A percentile compares a stretch with the other conserved stretches of the same genome.
Conservation (phyloP, 441 rosid genomes). For the Populus hybrid region DNA sequence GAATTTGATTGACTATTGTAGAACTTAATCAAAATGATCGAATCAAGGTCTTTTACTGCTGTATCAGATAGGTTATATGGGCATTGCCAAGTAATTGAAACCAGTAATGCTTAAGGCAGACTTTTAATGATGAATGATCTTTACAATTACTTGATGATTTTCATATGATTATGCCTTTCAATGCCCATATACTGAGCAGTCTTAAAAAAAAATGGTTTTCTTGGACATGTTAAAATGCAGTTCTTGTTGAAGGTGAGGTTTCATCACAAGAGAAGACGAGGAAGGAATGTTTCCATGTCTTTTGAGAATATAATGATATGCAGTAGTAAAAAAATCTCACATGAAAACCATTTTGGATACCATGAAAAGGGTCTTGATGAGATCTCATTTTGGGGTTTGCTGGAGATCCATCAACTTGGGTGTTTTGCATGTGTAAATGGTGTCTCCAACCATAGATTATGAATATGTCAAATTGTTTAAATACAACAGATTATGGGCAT, state of each 20-base stretch:
- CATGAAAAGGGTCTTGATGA: neutral
- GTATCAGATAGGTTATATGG: neutral
- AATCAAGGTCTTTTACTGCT: neutral
- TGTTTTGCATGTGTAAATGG: neutral
- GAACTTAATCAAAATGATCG: neutral
- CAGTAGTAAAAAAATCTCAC: neutral
- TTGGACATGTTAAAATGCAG: slow-evolving; percentile 85
- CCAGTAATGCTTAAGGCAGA: neutral
- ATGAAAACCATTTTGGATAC: slow-evolving; percentile 7
- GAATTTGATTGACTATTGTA: neutral
- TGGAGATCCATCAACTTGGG: slow-evolving; percentile 35
- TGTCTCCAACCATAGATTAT: too few relatives aligned
- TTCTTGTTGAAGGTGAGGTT: slow-evolving; percentile 92
- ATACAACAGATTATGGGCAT: neutral
- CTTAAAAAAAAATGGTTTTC: slow-evolving; percentile 16
- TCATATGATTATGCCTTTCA: neutral
- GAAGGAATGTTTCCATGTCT: neutral
- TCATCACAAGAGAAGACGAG: slow-evolving; percentile 70
- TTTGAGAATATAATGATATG: neutral
- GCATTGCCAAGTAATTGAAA: neutral
- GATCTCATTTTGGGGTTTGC: slow-evolving; percentile 60
- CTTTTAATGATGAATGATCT: neutral
- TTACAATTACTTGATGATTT: neutral
- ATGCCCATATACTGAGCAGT: neutral
- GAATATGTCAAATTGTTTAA: neutral